These are phyloP conservation scores for Fusarium pininemorale DNA, from an alignment of 2,329 filamentous ascomycete species.

Conservation along the genomic window DNA sequence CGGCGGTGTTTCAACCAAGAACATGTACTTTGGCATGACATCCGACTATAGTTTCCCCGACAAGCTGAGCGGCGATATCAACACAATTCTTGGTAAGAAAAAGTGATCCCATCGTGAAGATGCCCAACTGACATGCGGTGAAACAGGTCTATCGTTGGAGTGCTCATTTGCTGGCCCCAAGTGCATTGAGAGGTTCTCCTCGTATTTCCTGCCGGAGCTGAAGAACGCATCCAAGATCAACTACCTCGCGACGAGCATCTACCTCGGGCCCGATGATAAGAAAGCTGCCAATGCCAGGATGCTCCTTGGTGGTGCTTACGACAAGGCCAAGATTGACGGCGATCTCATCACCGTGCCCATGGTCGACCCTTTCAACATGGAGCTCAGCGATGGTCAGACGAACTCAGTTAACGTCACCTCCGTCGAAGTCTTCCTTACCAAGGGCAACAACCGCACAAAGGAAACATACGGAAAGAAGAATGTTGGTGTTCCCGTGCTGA, in stretches of 20 bases:
- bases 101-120: accelerated
- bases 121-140: not conserved
- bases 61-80: not conserved
- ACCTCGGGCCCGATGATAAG: not conserved
- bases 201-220: not conserved
- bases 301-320: not conserved
- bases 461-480: not conserved
- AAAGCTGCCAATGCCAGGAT: not conserved
- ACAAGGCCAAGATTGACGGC: not conserved
- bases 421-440: not conserved
- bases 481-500: not conserved
- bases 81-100: not conserved
- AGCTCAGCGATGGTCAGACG: not conserved
- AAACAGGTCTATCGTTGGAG: not conserved
- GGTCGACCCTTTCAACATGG: not conserved
- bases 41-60: not conserved
- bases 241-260: not conserved
- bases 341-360: not conserved
- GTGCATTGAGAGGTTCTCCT: not conserved
- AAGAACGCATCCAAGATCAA: conserved; percentile 6
- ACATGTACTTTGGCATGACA: conserved; percentile 1
- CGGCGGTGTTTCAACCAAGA: not conserved
- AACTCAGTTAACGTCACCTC: not conserved
- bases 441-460: not conserved
- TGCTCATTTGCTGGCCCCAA: not conserved